Evolutionary conservation across 148 eudicot genomes (phyloP), one percentile per base, ranked within the genome.

Genomic region (Cornus kousa): DNA sequence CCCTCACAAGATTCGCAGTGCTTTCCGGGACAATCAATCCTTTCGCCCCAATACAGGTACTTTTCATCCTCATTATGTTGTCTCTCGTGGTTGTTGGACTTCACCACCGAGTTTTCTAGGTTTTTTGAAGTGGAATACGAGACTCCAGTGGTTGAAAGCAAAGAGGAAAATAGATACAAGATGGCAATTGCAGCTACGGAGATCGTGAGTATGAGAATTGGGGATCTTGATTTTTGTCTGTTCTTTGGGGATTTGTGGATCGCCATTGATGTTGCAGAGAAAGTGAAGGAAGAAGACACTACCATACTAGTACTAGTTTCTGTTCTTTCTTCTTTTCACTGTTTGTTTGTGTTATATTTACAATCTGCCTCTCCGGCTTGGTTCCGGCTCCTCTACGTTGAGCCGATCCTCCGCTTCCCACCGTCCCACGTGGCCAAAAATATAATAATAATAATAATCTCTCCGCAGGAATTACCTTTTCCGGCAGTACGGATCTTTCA

Each of bases 11-110:
- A 78, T 2, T 89, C 84, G 70, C 99, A 96, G 71, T 93, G 92
- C 79, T 96, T 93, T 11, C 99, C 99, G 12, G 98, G 99, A 72
- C 99, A 96, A 78, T 96, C 99, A 78, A 96, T 87, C 74, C 84
- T 77, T 57, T 81, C 72, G 32, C 99, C 99, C 99, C 99, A 96
- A 65, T 93, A 96, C 77, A 93, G 70, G 77, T 76, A 96, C 83
- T 86, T 93, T 0, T 93, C 89, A 7, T 75, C 72, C 12, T 65
- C 59, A 13, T 37, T 70, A 23, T 74, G 35, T 33, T 32, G n/a
- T 73, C 17, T 28, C 19, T 46, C 55, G 5, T n/a, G 79, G 19
- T 32, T 79, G 17, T 48, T 32, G 39, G 76, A 55, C 24, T 78
- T 70, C 37, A 50, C 43, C 16, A 77, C 72, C 55, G 39, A 19